Evolutionary conservation across 495 filamentous ascomycete species (phyloP).

Genomic region (Penicillium bialowiezense): DNA sequence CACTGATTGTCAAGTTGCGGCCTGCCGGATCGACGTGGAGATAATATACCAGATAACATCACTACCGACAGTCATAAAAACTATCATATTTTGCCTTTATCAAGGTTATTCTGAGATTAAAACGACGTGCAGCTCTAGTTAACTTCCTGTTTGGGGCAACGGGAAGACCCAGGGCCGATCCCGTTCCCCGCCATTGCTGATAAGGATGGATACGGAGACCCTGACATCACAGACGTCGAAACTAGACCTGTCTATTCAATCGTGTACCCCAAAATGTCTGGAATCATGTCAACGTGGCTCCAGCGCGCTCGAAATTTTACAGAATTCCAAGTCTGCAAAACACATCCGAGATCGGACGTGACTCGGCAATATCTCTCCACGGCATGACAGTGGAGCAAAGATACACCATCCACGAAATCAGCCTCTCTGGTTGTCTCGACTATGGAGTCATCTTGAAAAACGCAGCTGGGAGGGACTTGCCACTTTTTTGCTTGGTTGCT

Average conservation of each 20-base stretch:
- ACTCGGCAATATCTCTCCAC: not conserved
- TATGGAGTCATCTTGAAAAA: not conserved
- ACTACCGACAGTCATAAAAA: not conserved
- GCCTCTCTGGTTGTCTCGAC: too few species aligned
- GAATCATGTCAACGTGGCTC: not conserved
- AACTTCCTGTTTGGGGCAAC: slow-evolving; percentile 3
- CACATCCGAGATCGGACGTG: slow-evolving; percentile 4
- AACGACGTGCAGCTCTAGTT: not conserved
- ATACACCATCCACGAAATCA: too few species aligned
- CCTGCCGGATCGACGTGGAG: too few species aligned
- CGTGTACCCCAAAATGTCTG: not conserved
- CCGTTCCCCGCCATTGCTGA: not conserved
- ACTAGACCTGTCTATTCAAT: not conserved
- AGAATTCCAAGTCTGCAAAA: too few species aligned
- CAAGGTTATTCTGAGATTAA: too few species aligned
- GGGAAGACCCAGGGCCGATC: not conserved
- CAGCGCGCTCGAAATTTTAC: too few species aligned
- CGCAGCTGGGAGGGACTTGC: not conserved
- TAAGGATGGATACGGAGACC: not conserved
- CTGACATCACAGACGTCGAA: not conserved
- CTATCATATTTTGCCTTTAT: not conserved
- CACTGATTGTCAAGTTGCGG: too few species aligned
- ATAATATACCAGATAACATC: too few species aligned
- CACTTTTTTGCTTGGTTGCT: too few species aligned
- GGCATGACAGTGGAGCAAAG: not conserved